These are phyloP conservation scores for Limonium bicolor DNA, from an alignment of 148 eudicot genomes.

Conservation along the genomic window DNA sequence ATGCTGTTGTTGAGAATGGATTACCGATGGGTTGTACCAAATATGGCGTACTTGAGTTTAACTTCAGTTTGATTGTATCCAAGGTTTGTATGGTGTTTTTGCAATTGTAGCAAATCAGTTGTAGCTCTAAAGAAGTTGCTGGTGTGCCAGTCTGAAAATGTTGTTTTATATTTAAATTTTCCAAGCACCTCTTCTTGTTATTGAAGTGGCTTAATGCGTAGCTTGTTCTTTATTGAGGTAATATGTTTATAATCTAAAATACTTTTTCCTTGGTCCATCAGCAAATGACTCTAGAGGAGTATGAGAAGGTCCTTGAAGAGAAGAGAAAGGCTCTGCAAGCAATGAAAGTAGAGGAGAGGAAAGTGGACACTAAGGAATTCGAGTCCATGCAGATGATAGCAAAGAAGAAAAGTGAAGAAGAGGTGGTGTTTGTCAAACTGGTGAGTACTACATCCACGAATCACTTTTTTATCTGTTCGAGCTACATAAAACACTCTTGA, in stretches of 20 bases:
- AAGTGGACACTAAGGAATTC: constrained; percentile 61
- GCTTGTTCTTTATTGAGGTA: background rate
- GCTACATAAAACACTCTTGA: background rate
- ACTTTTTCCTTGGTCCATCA: constrained; percentile 1
- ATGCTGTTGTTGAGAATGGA: background rate
- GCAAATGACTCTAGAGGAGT: constrained; percentile 96
- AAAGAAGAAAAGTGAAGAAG: constrained; percentile 53
- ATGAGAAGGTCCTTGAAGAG: constrained; percentile 71
- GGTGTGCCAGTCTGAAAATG: background rate
- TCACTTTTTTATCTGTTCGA: too few species aligned
- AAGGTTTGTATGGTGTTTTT: too few species aligned
- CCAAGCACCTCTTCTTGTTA: background rate
- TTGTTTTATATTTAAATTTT: background rate
- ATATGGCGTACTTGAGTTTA: background rate
- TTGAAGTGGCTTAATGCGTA: background rate
- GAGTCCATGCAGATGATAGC: constrained; percentile 71
- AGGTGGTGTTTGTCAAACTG: constrained; percentile 64
- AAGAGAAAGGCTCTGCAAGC: constrained; percentile 64
- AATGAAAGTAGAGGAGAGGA: constrained; percentile 62
- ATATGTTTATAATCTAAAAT: background rate
- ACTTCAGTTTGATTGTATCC: too few species aligned
- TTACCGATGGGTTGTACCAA: background rate
- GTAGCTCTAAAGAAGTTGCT: too few species aligned
- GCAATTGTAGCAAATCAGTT: too few species aligned
- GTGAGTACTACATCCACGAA: constrained; percentile 13